Evolutionary conservation across 2,329 filamentous ascomycete species (phyloP).

Genomic region (Neofusicoccum sp.): DNA sequence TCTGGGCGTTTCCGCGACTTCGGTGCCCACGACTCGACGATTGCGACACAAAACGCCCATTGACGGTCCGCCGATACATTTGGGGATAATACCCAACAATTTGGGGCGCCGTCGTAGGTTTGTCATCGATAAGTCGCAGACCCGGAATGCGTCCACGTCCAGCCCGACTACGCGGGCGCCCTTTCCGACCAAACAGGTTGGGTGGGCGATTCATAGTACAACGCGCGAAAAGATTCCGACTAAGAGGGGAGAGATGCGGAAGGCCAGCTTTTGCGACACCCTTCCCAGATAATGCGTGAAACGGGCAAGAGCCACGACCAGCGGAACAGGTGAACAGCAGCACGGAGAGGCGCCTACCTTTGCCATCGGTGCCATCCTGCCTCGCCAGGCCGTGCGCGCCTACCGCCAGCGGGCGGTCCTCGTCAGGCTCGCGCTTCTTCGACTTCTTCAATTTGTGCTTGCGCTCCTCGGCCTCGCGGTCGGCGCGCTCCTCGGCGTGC

Average conservation of each 20-base stretch:
- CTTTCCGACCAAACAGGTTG: too few relatives aligned
- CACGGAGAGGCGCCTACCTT: constrained; percentile 45
- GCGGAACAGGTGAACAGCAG: background rate
- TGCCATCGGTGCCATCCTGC: constrained; percentile 62
- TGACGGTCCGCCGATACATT: too few relatives aligned
- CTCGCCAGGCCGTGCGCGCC: constrained; percentile 63
- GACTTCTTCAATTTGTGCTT: constrained; percentile 55
- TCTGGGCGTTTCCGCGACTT: too few relatives aligned
- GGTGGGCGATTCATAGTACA: background rate
- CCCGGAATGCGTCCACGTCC: too few relatives aligned
- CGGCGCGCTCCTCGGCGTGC: constrained; percentile 50
- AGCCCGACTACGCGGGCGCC: too few relatives aligned
- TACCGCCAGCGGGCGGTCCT: constrained; percentile 59
- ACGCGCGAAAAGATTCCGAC: background rate
- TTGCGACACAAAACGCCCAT: too few relatives aligned
- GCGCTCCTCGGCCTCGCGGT: constrained; percentile 51
- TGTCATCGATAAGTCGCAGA: too few relatives aligned
- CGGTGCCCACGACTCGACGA: too few relatives aligned
- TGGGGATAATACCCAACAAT: too few relatives aligned
- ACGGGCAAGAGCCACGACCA: background rate
- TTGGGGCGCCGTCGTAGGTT: too few relatives aligned
- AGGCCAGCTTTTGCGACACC: background rate
- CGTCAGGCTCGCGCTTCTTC: constrained; percentile 72
- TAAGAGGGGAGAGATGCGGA: background rate
- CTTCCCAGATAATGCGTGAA: background rate